phyloP scores from a whole-genome alignment of 2,329 filamentous ascomycete species.

The Arthrobotrys musiformis region DNA sequence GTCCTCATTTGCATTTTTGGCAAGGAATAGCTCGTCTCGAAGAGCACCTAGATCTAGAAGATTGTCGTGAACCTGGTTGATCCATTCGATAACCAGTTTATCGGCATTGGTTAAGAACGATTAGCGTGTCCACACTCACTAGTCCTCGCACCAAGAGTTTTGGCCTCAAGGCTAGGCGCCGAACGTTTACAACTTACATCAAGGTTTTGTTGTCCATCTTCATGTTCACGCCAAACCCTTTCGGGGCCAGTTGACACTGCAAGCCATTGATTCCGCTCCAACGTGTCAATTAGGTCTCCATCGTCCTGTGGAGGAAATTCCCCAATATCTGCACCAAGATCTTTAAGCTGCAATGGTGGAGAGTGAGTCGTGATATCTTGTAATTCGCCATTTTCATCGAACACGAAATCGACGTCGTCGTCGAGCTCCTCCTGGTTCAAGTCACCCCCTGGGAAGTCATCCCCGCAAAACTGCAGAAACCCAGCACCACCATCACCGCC shows the following conservation, averaged over 20 bases:
- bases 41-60: constrained; percentile 28
- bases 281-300: constrained; percentile 4
- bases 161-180: no score
- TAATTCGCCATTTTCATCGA: constrained; percentile 58
- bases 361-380: constrained; percentile 43
- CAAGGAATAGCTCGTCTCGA: neutral
- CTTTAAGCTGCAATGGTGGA: neutral
- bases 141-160: no score
- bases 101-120: neutral
- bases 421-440: constrained; percentile 26
- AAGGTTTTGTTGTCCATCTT: constrained; percentile 21
- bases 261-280: constrained; percentile 4
- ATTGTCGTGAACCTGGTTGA: constrained; percentile 10
- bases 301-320: neutral
- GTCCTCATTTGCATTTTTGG: neutral
- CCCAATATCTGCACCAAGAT: neutral
- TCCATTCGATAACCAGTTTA: neutral
- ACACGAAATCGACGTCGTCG: constrained; percentile 57
- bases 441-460: neutral
- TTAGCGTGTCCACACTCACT: no score
- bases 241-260: neutral
- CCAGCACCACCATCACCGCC: neutral
- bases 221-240: constrained; percentile 38
- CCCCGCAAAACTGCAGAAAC: constrained; percentile 13
- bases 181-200: constrained; percentile 1